Percentiles rank a stretch among this genome's conserved stretches.
Evolutionary conservation across 441 rosid species (phyloP).

Genomic region (Corymbia citriodora): DNA sequence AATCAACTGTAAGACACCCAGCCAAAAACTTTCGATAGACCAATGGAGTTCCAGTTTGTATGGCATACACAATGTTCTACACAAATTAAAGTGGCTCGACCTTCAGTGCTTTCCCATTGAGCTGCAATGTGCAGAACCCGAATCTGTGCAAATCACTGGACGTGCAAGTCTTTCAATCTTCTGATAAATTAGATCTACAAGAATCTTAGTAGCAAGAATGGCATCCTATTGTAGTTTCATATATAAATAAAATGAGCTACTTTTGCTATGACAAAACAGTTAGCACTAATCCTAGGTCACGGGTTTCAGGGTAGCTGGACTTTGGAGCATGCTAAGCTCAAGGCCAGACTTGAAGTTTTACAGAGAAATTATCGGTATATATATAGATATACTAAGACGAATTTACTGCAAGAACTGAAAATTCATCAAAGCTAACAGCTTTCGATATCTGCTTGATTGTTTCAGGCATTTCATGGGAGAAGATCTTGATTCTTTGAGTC

Average conservation of each 20-base stretch:
- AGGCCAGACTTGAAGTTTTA: constrained; percentile 81
- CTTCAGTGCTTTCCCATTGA: not conserved
- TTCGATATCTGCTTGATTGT: not conserved
- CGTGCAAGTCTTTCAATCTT: not conserved
- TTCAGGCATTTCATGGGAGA: constrained; percentile 86
- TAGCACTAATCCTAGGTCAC: not conserved
- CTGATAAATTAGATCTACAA: not conserved
- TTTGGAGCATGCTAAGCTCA: constrained; percentile 80
- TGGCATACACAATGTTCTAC: not conserved
- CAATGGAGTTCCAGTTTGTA: not conserved
- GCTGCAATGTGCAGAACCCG: not conserved
- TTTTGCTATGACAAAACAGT: not conserved
- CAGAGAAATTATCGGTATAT: constrained; percentile 72
- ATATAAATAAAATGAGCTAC: not conserved
- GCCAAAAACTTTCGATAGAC: not conserved
- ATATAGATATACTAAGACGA: not conserved
- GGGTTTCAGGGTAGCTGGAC: constrained; percentile 64
- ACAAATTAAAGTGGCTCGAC: not conserved
- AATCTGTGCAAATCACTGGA: not conserved
- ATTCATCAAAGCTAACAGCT: not conserved
- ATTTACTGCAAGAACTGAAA: not conserved
- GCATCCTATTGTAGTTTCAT: not conserved
- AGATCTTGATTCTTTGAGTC: constrained; percentile 60
- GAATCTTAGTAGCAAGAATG: not conserved
- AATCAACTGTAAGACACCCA: constrained; percentile 37